Evolutionary conservation across 805 yeast genomes (phyloP).

Genomic region (Kazachstania taianensis): DNA sequence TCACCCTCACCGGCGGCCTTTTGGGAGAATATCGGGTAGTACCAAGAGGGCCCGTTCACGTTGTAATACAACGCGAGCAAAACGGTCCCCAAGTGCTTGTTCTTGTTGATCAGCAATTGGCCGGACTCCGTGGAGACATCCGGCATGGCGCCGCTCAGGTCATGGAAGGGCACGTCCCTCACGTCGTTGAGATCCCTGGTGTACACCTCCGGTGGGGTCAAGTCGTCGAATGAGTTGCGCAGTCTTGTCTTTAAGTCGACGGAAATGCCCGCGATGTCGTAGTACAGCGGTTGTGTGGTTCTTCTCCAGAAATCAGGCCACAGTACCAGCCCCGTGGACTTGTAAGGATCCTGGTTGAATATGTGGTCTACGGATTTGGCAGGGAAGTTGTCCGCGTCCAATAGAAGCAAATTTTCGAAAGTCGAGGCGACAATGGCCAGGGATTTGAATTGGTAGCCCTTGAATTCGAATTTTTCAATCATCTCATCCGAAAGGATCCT

Average conservation of each 20-base stretch:
- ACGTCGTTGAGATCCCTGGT: conserved; percentile 18
- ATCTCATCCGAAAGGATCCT: conserved; percentile 44
- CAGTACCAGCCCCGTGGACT: conserved; percentile 40
- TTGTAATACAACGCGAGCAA: conserved; percentile 58
- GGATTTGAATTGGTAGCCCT: conserved; percentile 60
- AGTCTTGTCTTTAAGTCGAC: conserved; percentile 35
- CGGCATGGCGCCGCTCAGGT: conserved; percentile 54
- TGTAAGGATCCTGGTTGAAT: conserved; percentile 51
- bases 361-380: conserved; percentile 51
- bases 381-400: conserved; percentile 75
- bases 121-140: conserved; percentile 70
- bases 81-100: conserved; percentile 47
- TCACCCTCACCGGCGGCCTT: conserved; percentile 80
- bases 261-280: conserved; percentile 54
- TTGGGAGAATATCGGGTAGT: conserved; percentile 62
- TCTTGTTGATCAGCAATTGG: conserved; percentile 56
- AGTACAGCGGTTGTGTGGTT: conserved; percentile 66
- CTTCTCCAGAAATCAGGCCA: conserved; percentile 93
- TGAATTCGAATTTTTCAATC: conserved; percentile 33
- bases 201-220: conserved; percentile 27
- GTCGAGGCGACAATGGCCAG: conserved; percentile 64
- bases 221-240: conserved; percentile 30
- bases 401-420: conserved; percentile 60
- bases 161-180: conserved; percentile 40
- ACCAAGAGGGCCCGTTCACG: conserved; percentile 55